phyloP scores from a whole-genome alignment of 495 filamentous ascomycete genomes.

The Cercophora newfieldiana region DNA sequence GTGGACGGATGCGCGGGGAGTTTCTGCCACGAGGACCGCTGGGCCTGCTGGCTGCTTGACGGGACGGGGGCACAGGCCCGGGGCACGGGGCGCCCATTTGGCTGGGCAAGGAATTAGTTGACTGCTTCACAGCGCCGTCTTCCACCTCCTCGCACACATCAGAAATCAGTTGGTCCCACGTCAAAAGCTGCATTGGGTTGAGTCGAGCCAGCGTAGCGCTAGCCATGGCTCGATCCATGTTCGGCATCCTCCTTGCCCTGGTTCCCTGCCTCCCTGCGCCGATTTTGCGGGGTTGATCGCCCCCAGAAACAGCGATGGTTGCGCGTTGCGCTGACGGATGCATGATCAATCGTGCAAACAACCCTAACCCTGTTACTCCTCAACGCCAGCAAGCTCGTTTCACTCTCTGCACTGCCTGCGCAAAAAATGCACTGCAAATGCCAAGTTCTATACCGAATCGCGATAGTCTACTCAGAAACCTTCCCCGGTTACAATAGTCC shows the following conservation, averaged over 20 bases:
- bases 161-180: background rate
- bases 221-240: background rate
- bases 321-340: background rate
- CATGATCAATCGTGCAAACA: background rate
- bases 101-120: background rate
- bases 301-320: background rate
- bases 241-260: background rate
- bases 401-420: too few relatives aligned
- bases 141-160: background rate
- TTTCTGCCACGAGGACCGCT: background rate
- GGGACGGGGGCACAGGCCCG: background rate
- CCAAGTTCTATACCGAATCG: background rate
- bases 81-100: background rate
- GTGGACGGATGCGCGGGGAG: background rate
- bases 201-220: background rate
- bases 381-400: background rate
- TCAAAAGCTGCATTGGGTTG: background rate
- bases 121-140: background rate
- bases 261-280: background rate
- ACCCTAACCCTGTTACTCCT: background rate
- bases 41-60: background rate
- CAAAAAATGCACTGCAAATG: background rate
- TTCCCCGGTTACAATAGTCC: constrained; percentile 61
- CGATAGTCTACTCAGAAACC: constrained; percentile 48
- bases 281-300: background rate